phyloP scores from a whole-genome alignment of 2,329 filamentous ascomycete genomes.

The Amesomyces nigricolor region DNA sequence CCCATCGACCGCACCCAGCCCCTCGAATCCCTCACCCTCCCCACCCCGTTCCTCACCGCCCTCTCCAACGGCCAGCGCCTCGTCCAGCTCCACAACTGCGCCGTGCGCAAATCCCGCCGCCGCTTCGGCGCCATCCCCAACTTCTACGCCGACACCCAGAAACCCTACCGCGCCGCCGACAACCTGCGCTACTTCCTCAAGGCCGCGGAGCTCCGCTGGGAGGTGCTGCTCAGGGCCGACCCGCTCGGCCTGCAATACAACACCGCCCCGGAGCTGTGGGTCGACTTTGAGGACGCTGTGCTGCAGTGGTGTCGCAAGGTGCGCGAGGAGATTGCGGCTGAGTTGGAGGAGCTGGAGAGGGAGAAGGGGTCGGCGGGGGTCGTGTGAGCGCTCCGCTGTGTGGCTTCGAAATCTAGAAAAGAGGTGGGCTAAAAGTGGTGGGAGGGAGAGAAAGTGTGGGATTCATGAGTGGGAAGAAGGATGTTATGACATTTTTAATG shows the following conservation, averaged over 20 bases:
- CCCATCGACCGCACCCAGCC: conserved; percentile 41
- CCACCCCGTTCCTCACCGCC: conserved; percentile 66
- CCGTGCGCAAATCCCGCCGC: conserved; percentile 75
- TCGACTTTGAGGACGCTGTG: conserved; percentile 75
- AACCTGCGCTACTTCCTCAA: conserved; percentile 96
- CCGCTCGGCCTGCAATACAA: conserved; percentile 82
- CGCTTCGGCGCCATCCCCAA: conserved; percentile 85
- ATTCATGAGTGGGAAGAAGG: no score
- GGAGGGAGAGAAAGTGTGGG: no score
- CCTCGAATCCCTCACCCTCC: conserved; percentile 38
- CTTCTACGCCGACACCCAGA: conserved; percentile 87
- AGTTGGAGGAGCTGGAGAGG: conserved; percentile 38
- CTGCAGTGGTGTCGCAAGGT: conserved; percentile 78
- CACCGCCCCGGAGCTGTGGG: conserved; percentile 64
- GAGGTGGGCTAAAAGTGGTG: no score
- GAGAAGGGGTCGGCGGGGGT: neutral
- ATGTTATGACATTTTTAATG: no score
- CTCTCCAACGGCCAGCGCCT: conserved; percentile 77
- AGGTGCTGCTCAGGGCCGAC: conserved; percentile 75
- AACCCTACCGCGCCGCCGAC: conserved; percentile 89
- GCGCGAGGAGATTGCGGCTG: conserved; percentile 73
- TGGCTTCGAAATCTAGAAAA: no score
- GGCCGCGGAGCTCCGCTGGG: conserved; percentile 90
- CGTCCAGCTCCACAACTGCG: conserved; percentile 82
- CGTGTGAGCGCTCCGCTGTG: neutral